A percentile compares a stretch with the other conserved stretches of the same genome.
phyloP scores from a whole-genome alignment of 2,329 filamentous ascomycete species.

The Dactylonectria macrodidyma region DNA sequence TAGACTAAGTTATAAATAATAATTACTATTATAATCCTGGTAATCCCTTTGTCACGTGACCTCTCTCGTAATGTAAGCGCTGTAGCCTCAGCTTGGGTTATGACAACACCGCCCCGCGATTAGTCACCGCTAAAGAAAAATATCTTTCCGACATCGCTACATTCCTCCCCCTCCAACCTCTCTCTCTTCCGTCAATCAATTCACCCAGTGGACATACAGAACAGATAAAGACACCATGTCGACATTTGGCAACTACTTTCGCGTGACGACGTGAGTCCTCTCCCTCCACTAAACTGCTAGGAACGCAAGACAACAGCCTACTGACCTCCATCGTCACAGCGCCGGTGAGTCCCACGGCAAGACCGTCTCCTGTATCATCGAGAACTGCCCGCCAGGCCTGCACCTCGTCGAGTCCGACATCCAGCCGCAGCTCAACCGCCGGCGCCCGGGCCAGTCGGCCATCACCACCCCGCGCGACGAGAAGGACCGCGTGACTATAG shows the following conservation, averaged over 20 bases:
- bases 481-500: constrained; percentile 91
- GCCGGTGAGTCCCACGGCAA: constrained; percentile 84
- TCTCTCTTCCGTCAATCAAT: constrained; percentile 25
- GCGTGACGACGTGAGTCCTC: constrained; percentile 75
- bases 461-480: constrained; percentile 97
- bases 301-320: constrained; percentile 25
- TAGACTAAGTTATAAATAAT: no score
- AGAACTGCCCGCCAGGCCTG: constrained; percentile 91
- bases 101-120: constrained; percentile 2
- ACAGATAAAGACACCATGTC: constrained; percentile 73
- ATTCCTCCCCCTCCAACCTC: constrained; percentile 23
- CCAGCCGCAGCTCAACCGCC: constrained; percentile 93
- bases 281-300: constrained; percentile 26
- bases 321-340: constrained; percentile 41
- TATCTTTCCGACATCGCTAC: constrained; percentile 28
- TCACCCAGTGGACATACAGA: constrained; percentile 30
- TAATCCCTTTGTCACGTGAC: no score
- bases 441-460: constrained; percentile 80
- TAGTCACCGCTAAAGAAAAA: constrained; percentile 30
- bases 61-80: no score
- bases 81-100: no score
- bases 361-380: constrained; percentile 94
- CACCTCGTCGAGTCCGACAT: constrained; percentile 88
- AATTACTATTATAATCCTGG: no score
- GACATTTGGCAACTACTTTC: constrained; percentile 79